Base-by-base conservation (phyloP, 192 early-diverging fungal genomes). In the Globomyces pollinis-pini region DNA sequence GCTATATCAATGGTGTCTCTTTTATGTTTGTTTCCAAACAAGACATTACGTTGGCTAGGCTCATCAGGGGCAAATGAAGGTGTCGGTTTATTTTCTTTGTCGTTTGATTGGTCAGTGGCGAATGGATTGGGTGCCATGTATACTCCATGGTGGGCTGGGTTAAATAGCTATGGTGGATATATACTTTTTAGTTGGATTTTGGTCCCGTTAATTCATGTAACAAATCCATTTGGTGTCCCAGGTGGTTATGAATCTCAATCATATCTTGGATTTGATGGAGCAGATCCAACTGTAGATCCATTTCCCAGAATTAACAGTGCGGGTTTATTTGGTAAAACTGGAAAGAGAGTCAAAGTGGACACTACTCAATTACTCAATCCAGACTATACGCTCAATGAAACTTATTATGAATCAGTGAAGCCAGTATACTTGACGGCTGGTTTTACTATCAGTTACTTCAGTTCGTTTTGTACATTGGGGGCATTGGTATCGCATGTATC, bases 161-260 rank as follows among this genome's bases (percentile, higher is more conserved):
- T 79, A 64, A 89, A 88, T 55, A 77, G 87, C 60, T 74, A 87
- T 57, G 83, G 76, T 15, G 87, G 88, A 2, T 85, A 85, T 51
- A 70, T 81, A 18, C 72, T 88, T 33, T 77, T 85, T 42, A 80
- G 86, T 70, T 91, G 86, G 84, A 74, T 90, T 57, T 57, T 86
- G 18, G 72, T 78, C 3, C 90, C 90, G 15, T 62, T 65, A 0
- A n/a, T 57, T 8, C 31, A 31, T 16, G 38, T 41, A n/a, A 57
- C 55, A 13, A 57, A 57, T 39, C 31, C 24, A 1, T 41, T 60
- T 38, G 8, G 38, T 20, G 58, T 61, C 18, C 35, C 24, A 23
- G 33, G 36, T 24, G 50, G 42, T 6, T 41, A 38, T 50, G 0
- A 20, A 1, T 35, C 21, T 11, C 50, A 54, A 63, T 16, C 36